Base-by-base conservation (phyloP, 129 eudicot species). In the Escallonia herrerae region DNA sequence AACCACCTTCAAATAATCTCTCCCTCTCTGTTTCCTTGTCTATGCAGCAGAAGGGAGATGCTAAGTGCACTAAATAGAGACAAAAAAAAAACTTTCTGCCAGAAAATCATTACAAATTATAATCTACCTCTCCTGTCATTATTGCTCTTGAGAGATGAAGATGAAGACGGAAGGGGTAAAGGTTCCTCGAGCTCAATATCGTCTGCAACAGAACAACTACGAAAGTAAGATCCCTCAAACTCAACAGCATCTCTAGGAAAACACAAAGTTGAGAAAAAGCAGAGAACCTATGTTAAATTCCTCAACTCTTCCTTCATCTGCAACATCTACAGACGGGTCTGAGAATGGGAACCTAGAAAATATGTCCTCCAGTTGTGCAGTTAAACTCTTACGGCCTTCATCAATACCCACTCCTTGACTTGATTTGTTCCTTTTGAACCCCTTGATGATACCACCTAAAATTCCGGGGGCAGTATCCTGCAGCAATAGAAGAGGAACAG, bases 281-380 rank as follows among this genome's bases (percentile, higher is more conserved):
- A 14, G 44, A 38, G 49, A 65, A 94, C 99, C 97, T 80, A 94
- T 82, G 76, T 83, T 67, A 69, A 80, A 68, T 60, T 81, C 91
- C 55, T 77, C 43, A 37, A 62, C 80, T 40, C 77, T 79, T 22
- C 45, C 64, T 43, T 82, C 86, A 68, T 67, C 77, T 70, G 76
- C 76, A 64, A 81, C 43, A 50, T 67, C 67, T 37, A 65, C 22
- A 66, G 79, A 83, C 55, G 80, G 55, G 65, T 74, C 89, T 13
- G 95, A 81, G 67, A 86, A 90, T 5, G 96, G 90, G 66, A 81
- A 63, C 74, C 96, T 83, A 11, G 96, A 83, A 67, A 88, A 88
- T 78, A 93, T 79, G 58, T 62, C n/a, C 71, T 93, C 96, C 40
- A 93, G 65, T 65, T 84, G 82, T 55, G 85, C 81, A 62, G 74